Base-by-base conservation (phyloP, 345 rosid genomes). In the Psidium guajava region DNA sequence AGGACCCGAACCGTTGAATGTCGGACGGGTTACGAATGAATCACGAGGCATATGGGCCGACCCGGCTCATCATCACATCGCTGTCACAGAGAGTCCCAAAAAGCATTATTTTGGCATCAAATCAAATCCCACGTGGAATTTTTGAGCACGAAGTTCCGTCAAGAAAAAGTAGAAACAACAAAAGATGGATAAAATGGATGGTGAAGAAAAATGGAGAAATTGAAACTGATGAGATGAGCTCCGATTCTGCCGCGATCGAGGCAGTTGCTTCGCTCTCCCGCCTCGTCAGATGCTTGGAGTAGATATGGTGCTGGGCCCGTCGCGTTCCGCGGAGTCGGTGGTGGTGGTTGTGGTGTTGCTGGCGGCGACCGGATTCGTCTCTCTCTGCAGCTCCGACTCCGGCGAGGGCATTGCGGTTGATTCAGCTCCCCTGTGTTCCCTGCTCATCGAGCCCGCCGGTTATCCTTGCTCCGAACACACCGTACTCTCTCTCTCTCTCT, bases 391-490 rank as follows among this genome's bases (percentile, higher is more conserved):
- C 74, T 32, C 87, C 54, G 58, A 85, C 14, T 55, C 82, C 88
- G 82, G 77, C 83, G 58, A 49, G 89, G 56, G 55, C 88, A 52
- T 51, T 6, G 57, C 36, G 58, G 54, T 13, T 75, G 58, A 55
- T 88, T 9, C 85, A 69, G 88, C 58, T 59, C 81, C 57, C 74
- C 91, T 95, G 88, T 95, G 98, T 87, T 85, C 87, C 82, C 93
- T 89, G 53, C 92, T 97, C 86, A 88, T 95, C 54, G 83, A 82
- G 32, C 96, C 97, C 25, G 91, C 92, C 82, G 98, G 98, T 82
- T 95, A 95, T 83, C 89, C 93, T 85, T 95, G 99, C 92, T 84
- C 90, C 80, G 98, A 97, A 82, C 91, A 94, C 94, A 91, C 92
- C 54, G 99, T 94, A 94, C 54, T 58, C 86, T 88, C 84, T 83